Evolutionary conservation across 495 filamentous ascomycete species (phyloP), one percentile per base, ranked within the genome.

Genomic region (Aspergillus funiculosus): DNA sequence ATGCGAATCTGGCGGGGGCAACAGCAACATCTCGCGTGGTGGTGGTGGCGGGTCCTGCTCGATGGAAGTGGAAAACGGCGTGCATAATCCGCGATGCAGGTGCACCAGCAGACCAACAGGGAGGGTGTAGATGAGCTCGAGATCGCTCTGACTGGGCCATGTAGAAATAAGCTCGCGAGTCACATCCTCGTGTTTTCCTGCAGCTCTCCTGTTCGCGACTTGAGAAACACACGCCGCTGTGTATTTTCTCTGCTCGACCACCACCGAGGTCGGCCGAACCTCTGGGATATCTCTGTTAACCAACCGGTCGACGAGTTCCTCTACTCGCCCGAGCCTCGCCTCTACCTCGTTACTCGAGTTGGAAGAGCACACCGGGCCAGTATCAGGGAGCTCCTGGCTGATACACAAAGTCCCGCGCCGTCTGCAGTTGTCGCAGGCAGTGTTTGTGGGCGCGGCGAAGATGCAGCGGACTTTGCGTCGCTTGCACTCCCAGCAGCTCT

Each of bases 401-500:
- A 72, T 51, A 41, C 73, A 76, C 17, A 13, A 35, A 4, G 44
- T 52, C 20, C 52, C 41, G 1, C 72, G 68, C 26, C 68, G 56
- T 20, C 50, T 43, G 45, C 75, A 77, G 13, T 63, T 62, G 29
- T 59, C 54, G 44, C 75, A 79, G 17, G 29, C 56, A 11, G 54
- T 32, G 21, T 67, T 60, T 4, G 56, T 41, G 5, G 38, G 30
- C 14, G 51, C 26, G 19, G 53, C 50, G 43, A 73, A 62, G 19
- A 51, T 60, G 37, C 62, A 68, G 9, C 57, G 55, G 18, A 64
- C 58, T 37, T 71, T 71, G 6, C 66, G 57, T 17, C 60, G 56
- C 46, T 62, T 68, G 48, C 68, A 69, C 28, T 65, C 63, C 63
- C 63, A 66, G 58, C 63, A 68, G 34, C 61, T 64, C 13, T 56